Evolutionary conservation across 164 flowering plant genomes (phyloP).

Genomic region (Akebia trifoliata): DNA sequence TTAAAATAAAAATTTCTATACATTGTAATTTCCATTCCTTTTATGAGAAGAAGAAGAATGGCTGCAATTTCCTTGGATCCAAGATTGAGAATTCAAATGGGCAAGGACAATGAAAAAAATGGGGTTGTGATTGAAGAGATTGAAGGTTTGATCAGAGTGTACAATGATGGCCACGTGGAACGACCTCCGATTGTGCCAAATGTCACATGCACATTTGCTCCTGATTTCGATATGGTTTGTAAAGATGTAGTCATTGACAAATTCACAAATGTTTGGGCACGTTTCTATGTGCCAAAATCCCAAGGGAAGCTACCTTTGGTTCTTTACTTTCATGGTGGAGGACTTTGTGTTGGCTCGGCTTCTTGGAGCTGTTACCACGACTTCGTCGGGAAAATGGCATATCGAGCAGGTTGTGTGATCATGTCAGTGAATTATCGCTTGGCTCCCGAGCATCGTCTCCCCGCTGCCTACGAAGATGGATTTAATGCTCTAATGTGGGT

Average conservation of each 20-base stretch:
- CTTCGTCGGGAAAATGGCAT: slow-evolving; percentile 34
- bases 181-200: slow-evolving; percentile 40
- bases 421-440: slow-evolving; percentile 49
- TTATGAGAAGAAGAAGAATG: slow-evolving; percentile 31
- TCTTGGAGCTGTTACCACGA: slow-evolving; percentile 63
- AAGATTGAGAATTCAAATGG: slow-evolving; percentile 17
- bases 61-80: slow-evolving; percentile 32
- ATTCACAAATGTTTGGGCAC: slow-evolving; percentile 35
- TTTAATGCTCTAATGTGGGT: slow-evolving; percentile 30
- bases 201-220: slow-evolving; percentile 24
- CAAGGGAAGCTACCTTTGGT: slow-evolving; percentile 32
- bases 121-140: slow-evolving; percentile 38
- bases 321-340: slow-evolving; percentile 65
- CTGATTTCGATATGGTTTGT: slow-evolving; percentile 36
- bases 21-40: not conserved
- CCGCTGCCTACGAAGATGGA: slow-evolving; percentile 52
- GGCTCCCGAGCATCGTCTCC: slow-evolving; percentile 55
- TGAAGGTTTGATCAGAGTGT: slow-evolving; percentile 45
- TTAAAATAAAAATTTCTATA: not conserved
- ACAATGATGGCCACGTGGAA: slow-evolving; percentile 55
- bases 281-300: slow-evolving; percentile 40
- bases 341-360: slow-evolving; percentile 57
- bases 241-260: slow-evolving; percentile 41
- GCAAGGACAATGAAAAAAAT: slow-evolving; percentile 19
- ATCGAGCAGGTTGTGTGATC: slow-evolving; percentile 27